Base-by-base conservation (phyloP, 768 basidiomycete genomes). In the Auriscalpium orientale region DNA sequence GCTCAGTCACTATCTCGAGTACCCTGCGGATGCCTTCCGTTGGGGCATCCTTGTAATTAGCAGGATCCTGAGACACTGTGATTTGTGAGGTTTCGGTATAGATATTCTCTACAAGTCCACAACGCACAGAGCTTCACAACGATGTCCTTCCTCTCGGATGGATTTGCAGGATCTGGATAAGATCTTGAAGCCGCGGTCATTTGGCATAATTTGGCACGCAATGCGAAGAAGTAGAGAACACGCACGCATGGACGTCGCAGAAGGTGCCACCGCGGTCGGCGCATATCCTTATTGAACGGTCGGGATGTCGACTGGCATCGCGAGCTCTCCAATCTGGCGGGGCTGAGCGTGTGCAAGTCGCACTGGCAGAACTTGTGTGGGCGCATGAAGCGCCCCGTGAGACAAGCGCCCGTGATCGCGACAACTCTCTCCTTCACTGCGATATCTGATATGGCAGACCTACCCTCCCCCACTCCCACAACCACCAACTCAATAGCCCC, bases 241-340 rank as follows among this genome's bases (percentile, higher is more conserved):
- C 82, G 60, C 62, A 87, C 80, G 90, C 90, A 68, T 91, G 83
- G 36, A 93, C 82, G 67, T 95, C 93, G 65, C 91, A 92, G 71
- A 93, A 95, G 0, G 92, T 97, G 5, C 94, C 94, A 37, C 93
- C 93, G 71, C 91, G 76, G 69, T 94, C 91, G 8, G 89, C 88
- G 63, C 89, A 91, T 59, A 94, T 91, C 53, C 84, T 80, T 56
- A 93, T 85, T 12, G 90, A 93, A 62, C 78, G 80, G 66, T 89
- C 83, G 20, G 85, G 48, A 90, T 56, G 46, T 49, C 13, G 22
- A 22, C 20, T 15, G 49, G 13, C 16, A n/a, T 33, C 28, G 28
- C 28, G 28, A 28, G 28, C 28, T 28, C 28, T 28, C 28, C 28
- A 4, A 28, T 28, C 28, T 28, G 28, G 28, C 4, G 28, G 28